Evolutionary conservation across 352 stramenopile genomes (phyloP).

Genomic region (Phytophthora quininea): DNA sequence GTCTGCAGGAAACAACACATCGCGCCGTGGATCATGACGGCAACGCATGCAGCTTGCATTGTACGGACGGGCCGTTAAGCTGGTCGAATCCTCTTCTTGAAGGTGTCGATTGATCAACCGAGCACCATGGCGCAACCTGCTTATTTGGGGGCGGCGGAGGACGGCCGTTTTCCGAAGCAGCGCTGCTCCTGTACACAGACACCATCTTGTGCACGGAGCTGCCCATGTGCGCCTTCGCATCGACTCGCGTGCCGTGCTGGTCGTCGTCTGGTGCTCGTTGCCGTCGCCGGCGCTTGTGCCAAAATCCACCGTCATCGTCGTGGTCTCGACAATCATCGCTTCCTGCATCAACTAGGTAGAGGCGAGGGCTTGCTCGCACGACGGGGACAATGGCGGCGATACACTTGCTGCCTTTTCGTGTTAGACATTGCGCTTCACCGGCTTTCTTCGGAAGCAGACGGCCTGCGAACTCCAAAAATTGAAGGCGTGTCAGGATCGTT

Average conservation of each 20-base stretch:
- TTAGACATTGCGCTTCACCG: slow-evolving; percentile 12
- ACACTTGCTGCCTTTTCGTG: background rate
- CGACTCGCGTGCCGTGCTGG: background rate
- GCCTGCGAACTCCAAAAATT: background rate
- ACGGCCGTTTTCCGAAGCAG: no score
- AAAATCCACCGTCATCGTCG: background rate
- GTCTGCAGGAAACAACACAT: no score
- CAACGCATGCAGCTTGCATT: no score
- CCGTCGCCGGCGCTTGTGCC: background rate
- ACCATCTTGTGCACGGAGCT: no score
- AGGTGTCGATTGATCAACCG: no score
- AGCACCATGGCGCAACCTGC: no score
- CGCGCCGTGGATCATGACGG: no score
- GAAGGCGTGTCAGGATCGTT: background rate
- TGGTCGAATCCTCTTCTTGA: no score
- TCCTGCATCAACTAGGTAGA: slow-evolving; percentile 3
- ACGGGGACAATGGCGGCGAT: background rate
- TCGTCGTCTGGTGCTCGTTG: background rate
- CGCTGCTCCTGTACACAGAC: no score
- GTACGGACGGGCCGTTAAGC: no score
- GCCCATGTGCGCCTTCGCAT: no score
- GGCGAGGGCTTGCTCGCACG: slow-evolving; percentile 8
- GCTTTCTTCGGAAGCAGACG: background rate
- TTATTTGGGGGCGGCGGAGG: no score
- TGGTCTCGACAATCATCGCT: background rate